A percentile compares a stretch with the other conserved stretches of the same genome.
These are phyloP conservation scores for Platanthera zijinensis DNA, from an alignment of 106 monocot species.

Conservation along the genomic window DNA sequence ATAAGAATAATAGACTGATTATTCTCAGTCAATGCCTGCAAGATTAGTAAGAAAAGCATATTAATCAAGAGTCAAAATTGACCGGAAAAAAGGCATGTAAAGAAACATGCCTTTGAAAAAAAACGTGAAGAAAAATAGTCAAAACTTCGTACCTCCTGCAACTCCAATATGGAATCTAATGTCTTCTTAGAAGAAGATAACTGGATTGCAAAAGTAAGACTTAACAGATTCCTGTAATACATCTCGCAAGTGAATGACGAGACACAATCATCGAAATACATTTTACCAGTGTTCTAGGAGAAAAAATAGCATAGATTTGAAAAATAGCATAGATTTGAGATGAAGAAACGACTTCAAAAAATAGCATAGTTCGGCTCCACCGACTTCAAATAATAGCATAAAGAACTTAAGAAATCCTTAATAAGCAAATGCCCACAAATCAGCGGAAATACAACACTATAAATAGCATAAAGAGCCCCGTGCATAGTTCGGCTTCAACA, in stretches of 20 bases:
- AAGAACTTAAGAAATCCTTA: no score
- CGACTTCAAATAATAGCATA: no score
- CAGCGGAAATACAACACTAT: no score
- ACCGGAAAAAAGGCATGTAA: neutral
- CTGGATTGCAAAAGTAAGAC: conserved; percentile 42
- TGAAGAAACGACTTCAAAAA: no score
- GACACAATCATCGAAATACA: neutral
- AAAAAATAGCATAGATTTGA: no score
- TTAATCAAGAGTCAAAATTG: neutral
- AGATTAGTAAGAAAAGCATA: neutral
- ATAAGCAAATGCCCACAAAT: no score
- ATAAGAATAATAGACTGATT: conserved; percentile 35
- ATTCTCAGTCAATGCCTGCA: conserved; percentile 71
- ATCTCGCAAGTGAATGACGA: neutral
- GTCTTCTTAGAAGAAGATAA: conserved; percentile 49
- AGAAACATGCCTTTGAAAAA: neutral
- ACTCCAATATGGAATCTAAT: conserved; percentile 51
- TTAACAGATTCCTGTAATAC: conserved; percentile 63
- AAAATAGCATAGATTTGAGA: no score
- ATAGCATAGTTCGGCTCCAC: no score
- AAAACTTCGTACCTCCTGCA: conserved; percentile 56
- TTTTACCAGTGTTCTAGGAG: neutral
- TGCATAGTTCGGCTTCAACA: no score
- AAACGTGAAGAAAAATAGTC: neutral
- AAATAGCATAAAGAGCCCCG: no score